A percentile compares a stretch with the other conserved stretches of the same genome.
Conservation (phyloP, 768 basidiomycete species). For the Lactifluus hygrophoroides region DNA sequence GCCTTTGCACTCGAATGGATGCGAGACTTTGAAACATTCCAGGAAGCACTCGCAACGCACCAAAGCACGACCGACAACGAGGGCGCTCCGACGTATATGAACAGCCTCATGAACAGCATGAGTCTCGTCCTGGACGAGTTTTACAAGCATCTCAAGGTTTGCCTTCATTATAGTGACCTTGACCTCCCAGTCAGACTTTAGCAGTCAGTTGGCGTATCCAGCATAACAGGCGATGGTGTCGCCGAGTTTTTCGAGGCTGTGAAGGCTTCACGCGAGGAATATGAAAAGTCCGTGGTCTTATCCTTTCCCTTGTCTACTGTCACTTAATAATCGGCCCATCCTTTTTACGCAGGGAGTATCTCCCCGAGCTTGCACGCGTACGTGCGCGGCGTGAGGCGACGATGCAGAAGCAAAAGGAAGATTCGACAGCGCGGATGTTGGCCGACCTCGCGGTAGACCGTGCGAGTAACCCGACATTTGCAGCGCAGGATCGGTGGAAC, state of each 20-base stretch:
- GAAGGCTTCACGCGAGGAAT: slow-evolving; percentile 78
- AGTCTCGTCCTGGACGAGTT: slow-evolving; percentile 97
- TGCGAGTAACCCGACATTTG: slow-evolving; percentile 48
- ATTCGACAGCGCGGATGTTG: slow-evolving; percentile 72
- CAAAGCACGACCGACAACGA: slow-evolving; percentile 61
- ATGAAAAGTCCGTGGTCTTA: slow-evolving; percentile 57
- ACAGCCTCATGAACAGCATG: slow-evolving; percentile 98
- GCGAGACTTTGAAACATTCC: slow-evolving; percentile 95
- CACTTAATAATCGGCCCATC: background rate
- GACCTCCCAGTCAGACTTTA: background rate
- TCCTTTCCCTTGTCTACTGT: background rate
- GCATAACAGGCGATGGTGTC: slow-evolving; percentile 92
- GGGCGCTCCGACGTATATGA: slow-evolving; percentile 96
- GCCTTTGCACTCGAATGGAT: slow-evolving; percentile 96
- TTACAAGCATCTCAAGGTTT: slow-evolving; percentile 88
- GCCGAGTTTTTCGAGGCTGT: slow-evolving; percentile 89
- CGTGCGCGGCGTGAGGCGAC: slow-evolving; percentile 54
- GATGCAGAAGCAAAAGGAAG: slow-evolving; percentile 58
- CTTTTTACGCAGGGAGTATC: slow-evolving; percentile 59
- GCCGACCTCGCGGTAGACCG: slow-evolving; percentile 72
- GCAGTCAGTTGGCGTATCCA: slow-evolving; percentile 92
- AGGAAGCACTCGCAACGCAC: slow-evolving; percentile 72
- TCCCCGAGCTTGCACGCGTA: slow-evolving; percentile 78
- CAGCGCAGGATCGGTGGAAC: slow-evolving; percentile 55
- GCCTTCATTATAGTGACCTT: slow-evolving; percentile 18